These are phyloP conservation scores for Yarrowia divulgata DNA, from an alignment of 805 yeast genomes.

Conservation along the genomic window DNA sequence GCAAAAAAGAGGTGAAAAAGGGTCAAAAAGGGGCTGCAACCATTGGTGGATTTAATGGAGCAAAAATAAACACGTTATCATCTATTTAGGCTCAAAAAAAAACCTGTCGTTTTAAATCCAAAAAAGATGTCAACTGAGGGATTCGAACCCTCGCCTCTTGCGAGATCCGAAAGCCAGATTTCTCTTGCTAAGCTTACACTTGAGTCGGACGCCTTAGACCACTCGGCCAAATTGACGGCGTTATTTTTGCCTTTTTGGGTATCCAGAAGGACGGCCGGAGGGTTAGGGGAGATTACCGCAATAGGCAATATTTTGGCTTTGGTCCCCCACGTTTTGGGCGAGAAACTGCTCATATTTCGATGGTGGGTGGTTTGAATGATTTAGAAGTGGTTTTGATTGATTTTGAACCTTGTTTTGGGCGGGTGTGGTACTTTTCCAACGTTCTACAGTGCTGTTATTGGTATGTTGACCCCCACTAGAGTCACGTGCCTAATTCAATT, in stretches of 20 bases:
- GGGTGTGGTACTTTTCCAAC: not conserved
- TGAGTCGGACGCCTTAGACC: slow-evolving; percentile 43
- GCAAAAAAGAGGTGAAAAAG: too few relatives aligned
- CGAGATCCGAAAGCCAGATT: slow-evolving; percentile 41
- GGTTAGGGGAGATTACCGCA: slow-evolving; percentile 5
- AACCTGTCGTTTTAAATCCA: too few relatives aligned
- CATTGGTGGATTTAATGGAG: too few relatives aligned
- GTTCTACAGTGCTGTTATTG: not conserved
- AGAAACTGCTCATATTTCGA: not conserved
- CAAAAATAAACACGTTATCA: too few relatives aligned
- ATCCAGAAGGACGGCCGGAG: not conserved
- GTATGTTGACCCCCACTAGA: not conserved
- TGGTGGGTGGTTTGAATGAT: not conserved
- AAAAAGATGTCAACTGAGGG: slow-evolving; percentile 40
- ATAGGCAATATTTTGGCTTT: slow-evolving; percentile 1
- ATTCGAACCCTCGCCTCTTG: slow-evolving; percentile 42
- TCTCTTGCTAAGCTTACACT: slow-evolving; percentile 35
- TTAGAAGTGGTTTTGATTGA: not conserved
- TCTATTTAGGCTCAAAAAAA: too few relatives aligned
- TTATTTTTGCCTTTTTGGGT: not conserved
- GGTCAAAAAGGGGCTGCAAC: too few relatives aligned
- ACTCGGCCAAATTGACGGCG: slow-evolving; percentile 41
- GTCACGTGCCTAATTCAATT: not conserved
- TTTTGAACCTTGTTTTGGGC: not conserved
- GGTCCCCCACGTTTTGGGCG: not conserved